Conservation (phyloP, 73 alveolate species). For the Paramecium caudatum region DNA sequence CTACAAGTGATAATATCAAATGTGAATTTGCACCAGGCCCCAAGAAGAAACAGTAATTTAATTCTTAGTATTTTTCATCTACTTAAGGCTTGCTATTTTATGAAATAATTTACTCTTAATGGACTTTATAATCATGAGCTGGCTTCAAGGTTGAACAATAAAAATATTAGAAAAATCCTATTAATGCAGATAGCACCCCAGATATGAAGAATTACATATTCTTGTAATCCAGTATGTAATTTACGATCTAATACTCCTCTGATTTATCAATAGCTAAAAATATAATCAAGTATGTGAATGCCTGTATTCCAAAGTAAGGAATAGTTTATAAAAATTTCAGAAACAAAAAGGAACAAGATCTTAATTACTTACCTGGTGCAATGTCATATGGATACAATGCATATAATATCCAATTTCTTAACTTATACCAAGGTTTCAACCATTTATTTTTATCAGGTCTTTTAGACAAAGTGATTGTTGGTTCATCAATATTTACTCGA, state of each 20-base stretch:
- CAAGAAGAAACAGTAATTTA: slow-evolving; percentile 12
- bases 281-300: not conserved
- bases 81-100: too few species aligned
- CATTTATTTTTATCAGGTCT: slow-evolving; percentile 11
- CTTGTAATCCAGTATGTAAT: slow-evolving; percentile 43
- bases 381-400: slow-evolving; percentile 36
- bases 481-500: not conserved
- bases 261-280: slow-evolving; percentile 52
- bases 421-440: slow-evolving; percentile 36
- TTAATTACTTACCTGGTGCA: not conserved
- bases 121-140: slow-evolving; percentile 36
- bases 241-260: slow-evolving; percentile 44
- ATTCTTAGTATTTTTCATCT: slow-evolving; percentile 36
- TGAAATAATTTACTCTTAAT: too few species aligned
- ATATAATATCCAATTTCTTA: slow-evolving; percentile 59
- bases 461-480: not conserved
- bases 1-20: not conserved
- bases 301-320: slow-evolving; percentile 30
- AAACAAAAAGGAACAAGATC: slow-evolving; percentile 16
- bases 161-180: slow-evolving; percentile 28
- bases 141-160: slow-evolving; percentile 47
- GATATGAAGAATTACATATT: slow-evolving; percentile 56
- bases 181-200: not conserved
- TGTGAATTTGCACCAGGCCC: slow-evolving; percentile 43
- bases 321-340: not conserved